Conservation (phyloP, 2,329 filamentous ascomycete genomes). For the Elsinoe fawcettii region DNA sequence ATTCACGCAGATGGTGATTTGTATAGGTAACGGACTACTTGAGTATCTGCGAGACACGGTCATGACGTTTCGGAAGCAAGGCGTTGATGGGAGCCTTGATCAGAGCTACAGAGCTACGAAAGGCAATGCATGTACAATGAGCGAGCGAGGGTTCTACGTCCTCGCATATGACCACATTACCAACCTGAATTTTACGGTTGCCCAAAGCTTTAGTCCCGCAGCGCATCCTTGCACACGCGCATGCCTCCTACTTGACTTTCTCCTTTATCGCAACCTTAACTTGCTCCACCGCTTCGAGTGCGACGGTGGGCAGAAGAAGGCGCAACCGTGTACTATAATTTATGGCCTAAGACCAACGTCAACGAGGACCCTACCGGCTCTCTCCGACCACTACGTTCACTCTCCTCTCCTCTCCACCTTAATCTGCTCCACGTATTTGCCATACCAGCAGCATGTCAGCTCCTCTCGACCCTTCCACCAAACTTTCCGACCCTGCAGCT, state of each 20-base stretch:
- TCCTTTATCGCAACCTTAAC: neutral
- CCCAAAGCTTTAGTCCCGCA: neutral
- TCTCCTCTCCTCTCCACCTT: too few species aligned
- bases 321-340: neutral
- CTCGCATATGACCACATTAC: too few species aligned
- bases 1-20: constrained; percentile 20
- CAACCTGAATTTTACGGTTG: too few species aligned
- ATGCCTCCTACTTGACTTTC: too few species aligned
- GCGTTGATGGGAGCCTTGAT: neutral
- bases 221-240: neutral
- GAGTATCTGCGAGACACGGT: neutral
- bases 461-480: neutral
- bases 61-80: neutral
- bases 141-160: neutral
- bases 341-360: neutral
- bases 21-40: constrained; percentile 17
- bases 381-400: too few species aligned
- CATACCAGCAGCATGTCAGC: neutral
- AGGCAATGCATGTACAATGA: neutral
- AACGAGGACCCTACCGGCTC: neutral
- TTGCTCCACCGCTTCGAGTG: neutral
- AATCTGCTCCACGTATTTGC: too few species aligned
- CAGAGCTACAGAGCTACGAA: neutral
- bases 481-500: neutral
- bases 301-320: neutral